Base-by-base conservation (phyloP, 2,329 filamentous ascomycete genomes). In the Bipolaris zeicola region DNA sequence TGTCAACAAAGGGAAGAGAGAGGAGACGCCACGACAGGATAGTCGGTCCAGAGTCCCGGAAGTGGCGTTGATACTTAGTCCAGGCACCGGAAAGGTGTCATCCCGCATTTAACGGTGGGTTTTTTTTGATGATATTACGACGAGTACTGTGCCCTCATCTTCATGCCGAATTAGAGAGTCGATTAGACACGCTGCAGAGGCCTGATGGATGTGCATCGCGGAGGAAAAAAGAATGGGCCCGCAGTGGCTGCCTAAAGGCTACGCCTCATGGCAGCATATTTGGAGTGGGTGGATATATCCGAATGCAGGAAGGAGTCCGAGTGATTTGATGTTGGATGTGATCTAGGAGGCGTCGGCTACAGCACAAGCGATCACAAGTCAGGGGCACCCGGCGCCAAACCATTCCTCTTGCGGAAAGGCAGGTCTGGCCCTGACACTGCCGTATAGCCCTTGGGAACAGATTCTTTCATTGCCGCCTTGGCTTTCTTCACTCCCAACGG, bases 1-100 rank as follows among this genome's bases (percentile, higher is more conserved):
- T 28, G 39, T 22, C 33, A 48, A 24, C 41, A 45, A 28, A 54
- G 20, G 26, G 46, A 41, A 16, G 26, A 50, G 44, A 18, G 45
- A 45, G 24, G 20, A 28, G 6, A 39, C 55, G 42, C 55, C 52
- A 55, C 52, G 43, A 37, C 51, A 55, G 66, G 58, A 44, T 50
- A 26, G 36, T 46, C 66, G 65, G 63, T 55, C 51, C 62, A 62
- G 55, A 14, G 33, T 62, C 37, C 67, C 66, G 61, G 50, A 16
- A 36, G 50, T 43, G 39, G 39, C 20, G 39, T 44, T 50, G 26
- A 38, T 36, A 28, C 37, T 36, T 48, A 20, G 22, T 51, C 8
- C 31, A n/a, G 13, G 31, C 31, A 24, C 42, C 11, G 44, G 41
- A 45, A 33, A 33, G 20, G 37, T 16, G 14, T 36, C 5, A 14